Evolutionary conservation across 768 basidiomycete genomes (phyloP).

Genomic region (Mrakia gelida): DNA sequence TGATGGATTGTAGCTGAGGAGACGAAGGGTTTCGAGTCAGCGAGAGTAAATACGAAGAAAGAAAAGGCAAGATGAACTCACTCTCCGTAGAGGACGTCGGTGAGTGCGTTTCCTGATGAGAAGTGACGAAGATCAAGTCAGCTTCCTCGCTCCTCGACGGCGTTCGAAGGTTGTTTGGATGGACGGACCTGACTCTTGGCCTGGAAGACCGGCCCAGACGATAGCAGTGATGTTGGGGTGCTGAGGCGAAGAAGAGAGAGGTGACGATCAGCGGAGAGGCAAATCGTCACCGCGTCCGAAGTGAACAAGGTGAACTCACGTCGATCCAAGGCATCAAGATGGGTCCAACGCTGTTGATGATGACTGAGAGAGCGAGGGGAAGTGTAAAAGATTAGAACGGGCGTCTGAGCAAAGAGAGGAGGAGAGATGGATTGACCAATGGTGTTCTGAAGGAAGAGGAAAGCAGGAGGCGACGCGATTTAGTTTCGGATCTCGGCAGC

Average conservation of each 20-base stretch:
- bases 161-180: background rate
- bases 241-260: constrained; percentile 29
- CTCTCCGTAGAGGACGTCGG: constrained; percentile 65
- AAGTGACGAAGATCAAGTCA: background rate
- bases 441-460: background rate
- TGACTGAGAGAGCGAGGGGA: constrained; percentile 48
- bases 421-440: too few relatives aligned
- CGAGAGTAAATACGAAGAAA: background rate
- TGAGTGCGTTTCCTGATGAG: constrained; percentile 64
- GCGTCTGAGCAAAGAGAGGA: too few relatives aligned
- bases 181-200: constrained; percentile 50
- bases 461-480: background rate
- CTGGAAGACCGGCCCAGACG: constrained; percentile 39
- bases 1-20: constrained; percentile 57
- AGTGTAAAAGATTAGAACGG: too few relatives aligned
- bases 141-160: background rate
- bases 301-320: background rate
- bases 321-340: constrained; percentile 56
- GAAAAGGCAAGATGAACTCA: background rate
- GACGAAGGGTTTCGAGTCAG: background rate
- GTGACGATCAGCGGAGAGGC: background rate
- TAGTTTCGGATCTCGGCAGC: background rate
- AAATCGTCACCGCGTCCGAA: too few relatives aligned
- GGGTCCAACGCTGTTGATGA: constrained; percentile 69
- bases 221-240: constrained; percentile 63